phyloP scores from a whole-genome alignment of 768 basidiomycete species.

The Rubroboletus pulcherrimus region DNA sequence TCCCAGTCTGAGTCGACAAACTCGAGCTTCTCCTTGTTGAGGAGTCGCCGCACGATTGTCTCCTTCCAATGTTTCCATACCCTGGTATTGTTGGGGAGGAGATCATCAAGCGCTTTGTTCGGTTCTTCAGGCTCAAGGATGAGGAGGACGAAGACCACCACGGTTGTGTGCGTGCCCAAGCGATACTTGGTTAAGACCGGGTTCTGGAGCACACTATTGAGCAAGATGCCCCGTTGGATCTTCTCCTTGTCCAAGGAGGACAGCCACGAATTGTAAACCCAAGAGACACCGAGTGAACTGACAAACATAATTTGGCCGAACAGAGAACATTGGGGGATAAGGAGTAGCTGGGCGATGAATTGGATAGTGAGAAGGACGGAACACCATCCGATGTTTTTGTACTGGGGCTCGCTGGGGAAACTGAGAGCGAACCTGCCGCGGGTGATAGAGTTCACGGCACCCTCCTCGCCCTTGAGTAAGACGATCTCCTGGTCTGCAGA shows the following conservation, averaged over 20 bases:
- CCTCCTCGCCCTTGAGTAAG: constrained; percentile 28
- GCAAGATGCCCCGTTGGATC: constrained; percentile 24
- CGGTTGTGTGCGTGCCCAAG: constrained; percentile 26
- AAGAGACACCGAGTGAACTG: constrained; percentile 31
- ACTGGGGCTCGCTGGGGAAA: constrained; percentile 27
- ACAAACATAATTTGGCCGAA: constrained; percentile 38
- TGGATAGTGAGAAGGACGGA: constrained; percentile 32
- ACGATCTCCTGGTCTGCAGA: constrained; percentile 22
- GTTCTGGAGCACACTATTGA: constrained; percentile 20
- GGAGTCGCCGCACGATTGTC: constrained; percentile 15
- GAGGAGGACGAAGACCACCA: constrained; percentile 25
- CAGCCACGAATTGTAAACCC: constrained; percentile 34
- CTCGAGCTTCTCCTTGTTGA: constrained; percentile 18
- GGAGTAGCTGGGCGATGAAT: constrained; percentile 34
- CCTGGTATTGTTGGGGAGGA: constrained; percentile 29
- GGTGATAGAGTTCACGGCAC: constrained; percentile 30
- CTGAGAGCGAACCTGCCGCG: constrained; percentile 30
- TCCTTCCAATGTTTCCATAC: constrained; percentile 29
- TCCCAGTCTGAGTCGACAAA: constrained; percentile 25
- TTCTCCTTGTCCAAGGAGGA: constrained; percentile 37
- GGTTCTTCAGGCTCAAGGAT: constrained; percentile 21
- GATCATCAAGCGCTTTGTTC: constrained; percentile 15
- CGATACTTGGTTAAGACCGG: constrained; percentile 23
- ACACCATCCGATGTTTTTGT: constrained; percentile 28
- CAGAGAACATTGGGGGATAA: constrained; percentile 30